Base-by-base conservation (phyloP, 2,329 filamentous ascomycete species). In the Penicillium sp. region DNA sequence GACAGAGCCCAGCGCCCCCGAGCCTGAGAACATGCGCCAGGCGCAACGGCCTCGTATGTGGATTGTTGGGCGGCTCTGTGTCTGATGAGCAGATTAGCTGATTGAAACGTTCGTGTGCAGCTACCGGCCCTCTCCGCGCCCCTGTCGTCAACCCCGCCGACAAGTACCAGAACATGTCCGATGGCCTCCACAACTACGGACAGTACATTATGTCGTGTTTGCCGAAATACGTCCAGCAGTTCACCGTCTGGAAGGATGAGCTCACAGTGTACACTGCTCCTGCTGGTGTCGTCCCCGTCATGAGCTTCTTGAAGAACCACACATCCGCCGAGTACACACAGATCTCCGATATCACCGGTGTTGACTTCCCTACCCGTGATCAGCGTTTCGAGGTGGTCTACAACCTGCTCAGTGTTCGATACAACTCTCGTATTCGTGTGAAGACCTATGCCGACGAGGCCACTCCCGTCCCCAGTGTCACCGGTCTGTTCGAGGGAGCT, bases 241-340 rank as follows among this genome's bases (percentile, higher is more conserved):
- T 97, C 76, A 95, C 90, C 9, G 91, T 98, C 47, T 98, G 93
- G 93, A 98, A 98, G 76, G 93, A 98, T 68, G 93, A 98, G 74
- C 83, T 98, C 67, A 90, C 86, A 61, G 88, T 96, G 69, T 91
- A 94, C 73, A 93, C 97, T 65, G 79, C 88, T 41, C 93, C 93
- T 1, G 75, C 86, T 34, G 93, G 89, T 59, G 83, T 97, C 61
- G 82, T 96, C 59, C 93, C 93, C 35, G 86, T 95, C 63, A 90
- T 98, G 72, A 83, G 81, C 52, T 98, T 98, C 76, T 79, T 98
- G 63, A 97, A 97, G 76, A 86, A 95, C 76, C 95, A 98, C 78
- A 96, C 93, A 34, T 85, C 93, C 42, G 91, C 93, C 71, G 93
- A 98, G 72, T 98, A 87, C 77, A 98, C 93, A 47, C 88, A 93